phyloP scores from a whole-genome alignment of 371 early-diverging fungal species.

The Apophysomyces ossiformis region DNA sequence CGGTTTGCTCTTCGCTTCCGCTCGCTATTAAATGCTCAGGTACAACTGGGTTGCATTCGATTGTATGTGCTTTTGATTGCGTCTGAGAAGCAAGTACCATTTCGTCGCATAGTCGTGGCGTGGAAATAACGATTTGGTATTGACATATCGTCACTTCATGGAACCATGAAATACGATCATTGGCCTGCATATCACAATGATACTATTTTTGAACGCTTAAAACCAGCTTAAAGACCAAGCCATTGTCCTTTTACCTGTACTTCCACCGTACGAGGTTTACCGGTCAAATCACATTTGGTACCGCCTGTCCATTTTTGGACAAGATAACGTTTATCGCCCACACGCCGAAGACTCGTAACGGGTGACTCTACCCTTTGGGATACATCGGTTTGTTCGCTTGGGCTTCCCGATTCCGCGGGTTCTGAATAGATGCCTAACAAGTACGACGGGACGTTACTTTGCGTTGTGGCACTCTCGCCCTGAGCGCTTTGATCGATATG shows the following conservation, averaged over 20 bases:
- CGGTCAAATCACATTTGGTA: conserved; percentile 74
- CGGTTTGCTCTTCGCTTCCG: conserved; percentile 15
- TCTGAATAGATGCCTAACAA: conserved; percentile 28
- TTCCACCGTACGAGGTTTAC: conserved; percentile 68
- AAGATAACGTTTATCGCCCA: conserved; percentile 60
- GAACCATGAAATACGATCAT: conserved; percentile 62
- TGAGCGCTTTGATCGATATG: conserved; percentile 48
- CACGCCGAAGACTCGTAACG: conserved; percentile 28
- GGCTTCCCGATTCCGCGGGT: conserved; percentile 18
- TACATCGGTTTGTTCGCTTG: neutral
- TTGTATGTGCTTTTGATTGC: conserved; percentile 49
- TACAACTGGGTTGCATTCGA: conserved; percentile 67
- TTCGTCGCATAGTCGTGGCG: conserved; percentile 74
- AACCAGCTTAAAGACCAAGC: too few relatives aligned
- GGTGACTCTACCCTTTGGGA: conserved; percentile 20
- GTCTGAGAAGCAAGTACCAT: conserved; percentile 54
- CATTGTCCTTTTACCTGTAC: conserved; percentile 54
- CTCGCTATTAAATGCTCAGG: conserved; percentile 48
- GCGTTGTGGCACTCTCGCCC: conserved; percentile 28
- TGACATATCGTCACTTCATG: conserved; percentile 69
- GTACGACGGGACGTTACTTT: conserved; percentile 23
- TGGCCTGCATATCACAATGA: conserved; percentile 65
- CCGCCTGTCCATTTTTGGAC: conserved; percentile 76
- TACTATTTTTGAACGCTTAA: conserved; percentile 45
- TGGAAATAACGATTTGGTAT: conserved; percentile 73